These are phyloP conservation scores for Metschnikowia reukaufii DNA, from an alignment of 805 yeast genomes.

Conservation along the genomic window DNA sequence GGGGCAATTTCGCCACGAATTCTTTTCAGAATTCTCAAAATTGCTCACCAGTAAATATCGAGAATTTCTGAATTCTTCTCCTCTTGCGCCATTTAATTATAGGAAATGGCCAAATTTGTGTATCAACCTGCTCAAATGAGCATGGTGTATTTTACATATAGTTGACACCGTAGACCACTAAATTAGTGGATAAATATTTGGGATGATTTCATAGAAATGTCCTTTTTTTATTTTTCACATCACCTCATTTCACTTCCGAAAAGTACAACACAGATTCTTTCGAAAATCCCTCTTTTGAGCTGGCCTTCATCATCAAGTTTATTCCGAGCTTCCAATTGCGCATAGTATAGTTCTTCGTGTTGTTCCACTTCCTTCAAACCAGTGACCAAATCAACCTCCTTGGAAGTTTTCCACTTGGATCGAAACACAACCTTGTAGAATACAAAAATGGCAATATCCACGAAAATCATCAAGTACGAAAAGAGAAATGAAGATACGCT, in stretches of 20 bases:
- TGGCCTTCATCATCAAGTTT: conserved; percentile 22
- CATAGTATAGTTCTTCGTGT: conserved; percentile 35
- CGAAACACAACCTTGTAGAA: conserved; percentile 15
- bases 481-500: conserved; percentile 17
- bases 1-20: too few species aligned
- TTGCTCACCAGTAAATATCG: too few species aligned
- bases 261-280: conserved; percentile 20
- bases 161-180: too few species aligned
- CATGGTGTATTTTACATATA: too few species aligned
- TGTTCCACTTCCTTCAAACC: conserved; percentile 40
- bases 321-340: conserved; percentile 15
- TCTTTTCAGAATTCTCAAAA: too few species aligned
- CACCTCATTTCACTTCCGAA: conserved; percentile 29
- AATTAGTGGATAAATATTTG: too few species aligned
- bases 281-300: conserved; percentile 17
- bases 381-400: conserved; percentile 25
- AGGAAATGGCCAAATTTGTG: too few species aligned
- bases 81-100: too few species aligned
- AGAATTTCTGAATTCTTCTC: too few species aligned
- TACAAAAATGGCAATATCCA: conserved; percentile 17
- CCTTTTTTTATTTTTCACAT: too few species aligned
- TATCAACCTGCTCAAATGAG: too few species aligned
- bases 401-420: conserved; percentile 19
- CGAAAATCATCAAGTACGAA: conserved; percentile 21
- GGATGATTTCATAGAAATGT: neutral